Evolutionary conservation across 768 basidiomycete species (phyloP).

Genomic region (Mycena amicta): DNA sequence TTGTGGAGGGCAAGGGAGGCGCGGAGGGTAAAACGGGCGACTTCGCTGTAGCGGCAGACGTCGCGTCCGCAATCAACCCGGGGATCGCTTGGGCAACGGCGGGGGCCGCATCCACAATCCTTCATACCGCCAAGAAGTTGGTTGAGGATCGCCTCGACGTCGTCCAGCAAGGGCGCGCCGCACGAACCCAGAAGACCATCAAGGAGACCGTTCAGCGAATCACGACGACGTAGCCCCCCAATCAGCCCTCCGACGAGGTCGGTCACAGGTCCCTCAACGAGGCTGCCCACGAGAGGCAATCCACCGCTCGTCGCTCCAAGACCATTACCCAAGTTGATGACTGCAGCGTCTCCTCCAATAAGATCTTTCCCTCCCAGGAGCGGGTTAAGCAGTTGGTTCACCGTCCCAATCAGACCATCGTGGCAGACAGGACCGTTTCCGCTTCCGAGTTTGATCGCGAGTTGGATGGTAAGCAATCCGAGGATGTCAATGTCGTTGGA

Average conservation of each 20-base stretch:
- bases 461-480: not conserved
- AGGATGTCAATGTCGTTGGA: not conserved
- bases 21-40: not conserved
- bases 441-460: not conserved
- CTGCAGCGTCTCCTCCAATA: not conserved
- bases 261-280: too few species aligned
- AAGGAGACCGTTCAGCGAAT: not conserved
- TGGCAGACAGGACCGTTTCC: not conserved
- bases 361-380: not conserved
- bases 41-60: not conserved
- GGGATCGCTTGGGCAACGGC: not conserved
- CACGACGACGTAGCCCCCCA: not conserved
- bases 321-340: not conserved
- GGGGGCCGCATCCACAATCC: not conserved
- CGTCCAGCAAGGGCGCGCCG: not conserved
- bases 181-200: not conserved
- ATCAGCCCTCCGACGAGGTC: not conserved
- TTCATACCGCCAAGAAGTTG: not conserved
- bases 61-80: not conserved
- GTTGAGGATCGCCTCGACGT: not conserved
- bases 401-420: not conserved
- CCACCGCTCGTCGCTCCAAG: not conserved
- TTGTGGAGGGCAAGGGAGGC: not conserved
- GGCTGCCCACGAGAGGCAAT: not conserved
- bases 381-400: not conserved